phyloP scores from a whole-genome alignment of 2,329 filamentous ascomycete genomes.

The Diplodia intermedia region DNA sequence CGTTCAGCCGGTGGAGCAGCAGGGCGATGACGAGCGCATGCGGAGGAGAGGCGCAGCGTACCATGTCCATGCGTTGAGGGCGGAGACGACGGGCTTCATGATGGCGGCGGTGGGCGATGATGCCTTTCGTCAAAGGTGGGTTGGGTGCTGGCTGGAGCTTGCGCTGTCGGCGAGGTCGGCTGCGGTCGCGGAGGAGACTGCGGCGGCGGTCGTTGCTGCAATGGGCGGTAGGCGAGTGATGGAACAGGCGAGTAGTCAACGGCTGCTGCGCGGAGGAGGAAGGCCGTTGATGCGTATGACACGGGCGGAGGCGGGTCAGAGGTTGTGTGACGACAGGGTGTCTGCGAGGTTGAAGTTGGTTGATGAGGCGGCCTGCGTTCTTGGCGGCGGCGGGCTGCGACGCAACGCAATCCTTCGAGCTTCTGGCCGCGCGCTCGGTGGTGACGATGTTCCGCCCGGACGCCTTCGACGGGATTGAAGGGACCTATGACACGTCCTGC shows the following conservation, averaged over 20 bases:
- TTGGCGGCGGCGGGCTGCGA: constrained; percentile 18
- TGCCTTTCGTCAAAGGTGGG: constrained; percentile 4
- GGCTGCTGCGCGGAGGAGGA: background rate
- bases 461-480: background rate
- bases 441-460: constrained; percentile 30
- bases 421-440: constrained; percentile 23
- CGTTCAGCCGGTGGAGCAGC: background rate
- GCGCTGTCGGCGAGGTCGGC: constrained; percentile 1
- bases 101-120: constrained; percentile 40
- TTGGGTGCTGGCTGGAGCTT: constrained; percentile 13
- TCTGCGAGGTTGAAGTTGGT: constrained; percentile 14
- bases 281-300: constrained; percentile 6
- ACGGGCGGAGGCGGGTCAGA: constrained; percentile 9
- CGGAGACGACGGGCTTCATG: constrained; percentile 95
- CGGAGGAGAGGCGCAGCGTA: constrained; percentile 58
- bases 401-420: constrained; percentile 31
- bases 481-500: background rate
- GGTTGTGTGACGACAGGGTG: background rate
- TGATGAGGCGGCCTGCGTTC: constrained; percentile 15
- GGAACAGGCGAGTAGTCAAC: background rate
- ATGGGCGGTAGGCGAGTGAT: constrained; percentile 1
- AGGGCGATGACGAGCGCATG: background rate
- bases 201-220: background rate
- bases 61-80: constrained; percentile 95
- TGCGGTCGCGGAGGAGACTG: constrained; percentile 3